phyloP scores from a whole-genome alignment of 352 stramenopile genomes.

The Poterioochromonas sp. region DNA sequence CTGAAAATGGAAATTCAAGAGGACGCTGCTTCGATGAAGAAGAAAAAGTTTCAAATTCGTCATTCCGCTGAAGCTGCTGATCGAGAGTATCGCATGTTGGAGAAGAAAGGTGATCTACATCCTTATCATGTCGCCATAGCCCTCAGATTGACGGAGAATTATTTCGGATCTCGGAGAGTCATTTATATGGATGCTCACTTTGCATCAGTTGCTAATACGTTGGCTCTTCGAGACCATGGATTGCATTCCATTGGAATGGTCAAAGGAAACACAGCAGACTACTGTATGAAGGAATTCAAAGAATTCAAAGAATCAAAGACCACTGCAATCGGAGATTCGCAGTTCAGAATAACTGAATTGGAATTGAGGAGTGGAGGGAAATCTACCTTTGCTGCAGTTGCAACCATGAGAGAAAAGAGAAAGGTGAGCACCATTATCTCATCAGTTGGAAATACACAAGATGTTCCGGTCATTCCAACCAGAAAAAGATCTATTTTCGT shows the following conservation, averaged over 20 bases:
- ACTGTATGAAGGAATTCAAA: constrained; percentile 15
- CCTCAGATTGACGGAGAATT: constrained; percentile 11
- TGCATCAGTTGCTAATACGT: constrained; percentile 13
- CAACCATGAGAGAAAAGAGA: no score
- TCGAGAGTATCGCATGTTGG: constrained; percentile 10
- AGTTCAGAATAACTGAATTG: constrained; percentile 15
- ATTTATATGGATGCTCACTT: constrained; percentile 15
- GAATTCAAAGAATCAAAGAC: constrained; percentile 15
- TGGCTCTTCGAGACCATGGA: constrained; percentile 8
- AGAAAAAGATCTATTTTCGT: no score
- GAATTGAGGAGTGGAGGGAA: constrained; percentile 13
- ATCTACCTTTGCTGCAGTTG: no score
- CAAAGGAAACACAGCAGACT: constrained; percentile 11
- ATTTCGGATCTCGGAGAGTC: constrained; percentile 10
- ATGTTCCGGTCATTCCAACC: no score
- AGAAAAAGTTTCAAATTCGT: constrained; percentile 17
- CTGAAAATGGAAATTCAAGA: constrained; percentile 15
- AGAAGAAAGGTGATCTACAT: constrained; percentile 14
- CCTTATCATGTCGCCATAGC: constrained; percentile 10
- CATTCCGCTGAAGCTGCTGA: constrained; percentile 8
- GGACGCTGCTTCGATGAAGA: constrained; percentile 8
- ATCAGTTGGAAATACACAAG: no score
- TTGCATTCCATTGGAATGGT: constrained; percentile 13
- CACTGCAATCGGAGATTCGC: constrained; percentile 8
- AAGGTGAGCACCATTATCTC: no score